Evolutionary conservation across 2,329 filamentous ascomycete species (phyloP).

Genomic region (Raffaelea arxii): DNA sequence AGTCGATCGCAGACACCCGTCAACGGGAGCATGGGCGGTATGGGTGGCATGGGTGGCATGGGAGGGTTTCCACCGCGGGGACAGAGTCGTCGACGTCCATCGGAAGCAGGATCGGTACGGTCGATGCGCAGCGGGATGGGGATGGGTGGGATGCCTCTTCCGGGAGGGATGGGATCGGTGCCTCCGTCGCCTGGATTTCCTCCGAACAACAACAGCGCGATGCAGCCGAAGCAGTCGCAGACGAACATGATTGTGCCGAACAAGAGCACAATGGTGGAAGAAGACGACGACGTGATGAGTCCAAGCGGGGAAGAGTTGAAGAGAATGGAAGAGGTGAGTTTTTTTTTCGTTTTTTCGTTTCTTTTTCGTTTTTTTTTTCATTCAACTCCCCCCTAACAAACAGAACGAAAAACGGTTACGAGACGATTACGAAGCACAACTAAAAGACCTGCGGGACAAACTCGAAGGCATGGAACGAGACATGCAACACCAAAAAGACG

Average conservation of each 20-base stretch:
- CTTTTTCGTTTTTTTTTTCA: no score
- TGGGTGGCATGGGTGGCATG: no score
- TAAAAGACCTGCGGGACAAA: slow-evolving; percentile 65
- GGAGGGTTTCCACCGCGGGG: slow-evolving; percentile 36
- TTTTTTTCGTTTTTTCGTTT: no score
- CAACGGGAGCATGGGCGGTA: no score
- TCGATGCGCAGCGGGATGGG: slow-evolving; percentile 24
- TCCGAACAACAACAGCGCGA: slow-evolving; percentile 60
- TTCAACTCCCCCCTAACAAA: neutral
- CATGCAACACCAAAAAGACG: slow-evolving; percentile 62
- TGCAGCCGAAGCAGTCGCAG: slow-evolving; percentile 81
- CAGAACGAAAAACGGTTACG: slow-evolving; percentile 38
- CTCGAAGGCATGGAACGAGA: slow-evolving; percentile 60
- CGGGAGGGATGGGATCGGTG: slow-evolving; percentile 21
- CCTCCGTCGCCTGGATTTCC: slow-evolving; percentile 50
- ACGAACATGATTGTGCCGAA: slow-evolving; percentile 96
- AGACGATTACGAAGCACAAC: slow-evolving; percentile 70
- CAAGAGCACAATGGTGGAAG: slow-evolving; percentile 95
- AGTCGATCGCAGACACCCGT: slow-evolving; percentile 55
- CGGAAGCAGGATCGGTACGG: slow-evolving; percentile 53
- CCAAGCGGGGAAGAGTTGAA: slow-evolving; percentile 10
- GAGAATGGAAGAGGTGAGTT: no score
- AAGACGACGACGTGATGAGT: slow-evolving; percentile 59
- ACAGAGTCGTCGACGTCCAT: slow-evolving; percentile 45
- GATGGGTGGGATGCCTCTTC: slow-evolving; percentile 11